These are phyloP conservation scores for Vitis labrusca DNA, from an alignment of 164 flowering plant species.

Conservation along the genomic window DNA sequence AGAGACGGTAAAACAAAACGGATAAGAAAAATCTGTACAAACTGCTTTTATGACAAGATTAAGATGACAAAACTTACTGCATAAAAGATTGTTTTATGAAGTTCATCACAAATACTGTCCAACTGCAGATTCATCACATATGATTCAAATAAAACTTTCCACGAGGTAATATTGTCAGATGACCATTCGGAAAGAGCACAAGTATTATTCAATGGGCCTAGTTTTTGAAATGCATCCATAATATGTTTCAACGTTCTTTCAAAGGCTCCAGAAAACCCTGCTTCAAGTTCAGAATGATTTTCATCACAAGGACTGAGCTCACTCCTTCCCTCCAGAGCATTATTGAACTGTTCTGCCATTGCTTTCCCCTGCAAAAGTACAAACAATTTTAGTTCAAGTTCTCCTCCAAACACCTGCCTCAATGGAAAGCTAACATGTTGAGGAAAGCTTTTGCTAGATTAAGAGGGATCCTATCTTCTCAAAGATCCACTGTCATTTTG, in stretches of 20 bases:
- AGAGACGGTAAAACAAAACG: background rate
- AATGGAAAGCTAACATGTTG: background rate
- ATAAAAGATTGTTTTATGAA: constrained; percentile 33
- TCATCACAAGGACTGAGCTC: constrained; percentile 7
- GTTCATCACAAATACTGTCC: constrained; percentile 41
- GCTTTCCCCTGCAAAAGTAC: constrained; percentile 49
- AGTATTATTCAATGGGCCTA: constrained; percentile 23
- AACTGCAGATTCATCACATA: constrained; percentile 33
- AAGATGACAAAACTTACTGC: constrained; percentile 44
- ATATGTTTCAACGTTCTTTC: constrained; percentile 27
- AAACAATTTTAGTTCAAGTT: background rate
- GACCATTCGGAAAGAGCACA: constrained; percentile 32
- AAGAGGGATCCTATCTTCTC: background rate
- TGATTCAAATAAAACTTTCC: constrained; percentile 47
- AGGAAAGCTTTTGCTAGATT: background rate
- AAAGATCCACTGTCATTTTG: too few relatives aligned
- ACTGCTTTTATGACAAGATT: background rate
- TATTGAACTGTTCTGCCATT: constrained; percentile 31
- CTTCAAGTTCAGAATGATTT: constrained; percentile 25
- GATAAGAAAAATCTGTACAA: background rate
- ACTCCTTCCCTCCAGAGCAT: constrained; percentile 21
- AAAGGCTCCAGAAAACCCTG: constrained; percentile 36
- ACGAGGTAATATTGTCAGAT: constrained; percentile 38
- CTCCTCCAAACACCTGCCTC: background rate
- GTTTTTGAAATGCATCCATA: constrained; percentile 33